Conservation (phyloP, 768 basidiomycete species). For the Fomitopsis serialis region DNA sequence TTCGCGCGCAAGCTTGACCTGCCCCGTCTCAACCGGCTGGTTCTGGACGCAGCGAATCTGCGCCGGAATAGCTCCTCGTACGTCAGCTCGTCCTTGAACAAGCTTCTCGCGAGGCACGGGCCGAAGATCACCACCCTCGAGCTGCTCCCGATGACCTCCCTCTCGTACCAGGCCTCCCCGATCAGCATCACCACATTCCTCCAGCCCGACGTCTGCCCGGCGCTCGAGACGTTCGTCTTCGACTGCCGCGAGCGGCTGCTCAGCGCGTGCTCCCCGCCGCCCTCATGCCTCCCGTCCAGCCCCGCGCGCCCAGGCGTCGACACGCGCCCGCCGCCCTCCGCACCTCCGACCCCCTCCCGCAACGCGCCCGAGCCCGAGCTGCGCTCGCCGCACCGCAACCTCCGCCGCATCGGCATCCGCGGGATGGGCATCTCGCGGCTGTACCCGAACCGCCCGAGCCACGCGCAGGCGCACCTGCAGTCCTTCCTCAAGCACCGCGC, state of each 20-base stretch:
- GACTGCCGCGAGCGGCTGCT: conserved; percentile 14
- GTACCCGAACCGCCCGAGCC: conserved; percentile 36
- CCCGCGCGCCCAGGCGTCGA: not conserved
- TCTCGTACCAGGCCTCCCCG: conserved; percentile 22
- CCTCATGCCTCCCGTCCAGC: not conserved
- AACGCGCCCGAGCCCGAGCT: conserved; percentile 7
- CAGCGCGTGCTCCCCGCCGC: conserved; percentile 5
- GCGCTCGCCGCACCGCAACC: conserved; percentile 19
- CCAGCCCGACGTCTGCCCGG: conserved; percentile 35
- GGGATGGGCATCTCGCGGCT: conserved; percentile 37
- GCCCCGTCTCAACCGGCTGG: conserved; percentile 39
- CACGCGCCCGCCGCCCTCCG: not conserved
- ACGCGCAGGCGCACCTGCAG: conserved; percentile 35
- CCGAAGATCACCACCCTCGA: conserved; percentile 34
- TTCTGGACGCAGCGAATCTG: conserved; percentile 25
- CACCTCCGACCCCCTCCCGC: not conserved
- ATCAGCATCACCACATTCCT: conserved; percentile 41
- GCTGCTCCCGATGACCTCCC: conserved; percentile 25
- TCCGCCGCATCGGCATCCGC: conserved; percentile 44
- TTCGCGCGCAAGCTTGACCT: conserved; percentile 34
- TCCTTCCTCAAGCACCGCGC: conserved; percentile 30
- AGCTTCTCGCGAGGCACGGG: conserved; percentile 40
- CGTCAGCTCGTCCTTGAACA: conserved; percentile 18
- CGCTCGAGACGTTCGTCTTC: conserved; percentile 39
- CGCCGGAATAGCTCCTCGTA: conserved; percentile 4